phyloP scores from a whole-genome alignment of 2,329 filamentous ascomycete genomes.

The Alternaria conjuncta region DNA sequence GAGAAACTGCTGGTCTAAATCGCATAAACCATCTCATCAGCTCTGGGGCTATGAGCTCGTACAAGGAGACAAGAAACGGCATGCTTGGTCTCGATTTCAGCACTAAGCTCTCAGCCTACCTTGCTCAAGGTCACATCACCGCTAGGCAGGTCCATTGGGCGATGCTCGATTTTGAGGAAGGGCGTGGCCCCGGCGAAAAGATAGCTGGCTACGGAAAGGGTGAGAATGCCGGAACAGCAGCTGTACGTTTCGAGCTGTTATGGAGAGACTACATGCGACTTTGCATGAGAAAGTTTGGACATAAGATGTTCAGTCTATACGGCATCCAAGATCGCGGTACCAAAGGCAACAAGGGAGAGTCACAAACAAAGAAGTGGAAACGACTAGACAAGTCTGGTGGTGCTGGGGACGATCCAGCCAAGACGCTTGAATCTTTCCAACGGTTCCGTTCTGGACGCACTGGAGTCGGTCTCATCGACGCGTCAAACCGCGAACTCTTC shows the following conservation, averaged over 20 bases:
- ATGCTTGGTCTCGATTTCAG: constrained; percentile 74
- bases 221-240: constrained; percentile 73
- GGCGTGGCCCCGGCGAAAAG: constrained; percentile 45
- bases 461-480: constrained; percentile 79
- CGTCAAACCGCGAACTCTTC: constrained; percentile 74
- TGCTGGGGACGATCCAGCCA: constrained; percentile 53
- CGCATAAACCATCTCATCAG: constrained; percentile 67
- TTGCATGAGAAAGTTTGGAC: constrained; percentile 72
- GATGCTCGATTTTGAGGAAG: constrained; percentile 74
- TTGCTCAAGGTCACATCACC: constrained; percentile 75
- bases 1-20: constrained; percentile 65
- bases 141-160: constrained; percentile 74
- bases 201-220: constrained; percentile 68
- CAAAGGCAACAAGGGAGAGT: constrained; percentile 38
- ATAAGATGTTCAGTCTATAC: constrained; percentile 67
- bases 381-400: constrained; percentile 26
- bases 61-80: constrained; percentile 75
- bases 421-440: constrained; percentile 55
- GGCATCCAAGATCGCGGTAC: constrained; percentile 63
- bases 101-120: constrained; percentile 76
- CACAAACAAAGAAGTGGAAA: constrained; percentile 49
- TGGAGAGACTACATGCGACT: constrained; percentile 83
- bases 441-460: constrained; percentile 71
- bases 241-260: constrained; percentile 74
- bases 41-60: constrained; percentile 66